Evolutionary conservation across 805 yeast genomes (phyloP).

Genomic region (Metschnikowia anglica): DNA sequence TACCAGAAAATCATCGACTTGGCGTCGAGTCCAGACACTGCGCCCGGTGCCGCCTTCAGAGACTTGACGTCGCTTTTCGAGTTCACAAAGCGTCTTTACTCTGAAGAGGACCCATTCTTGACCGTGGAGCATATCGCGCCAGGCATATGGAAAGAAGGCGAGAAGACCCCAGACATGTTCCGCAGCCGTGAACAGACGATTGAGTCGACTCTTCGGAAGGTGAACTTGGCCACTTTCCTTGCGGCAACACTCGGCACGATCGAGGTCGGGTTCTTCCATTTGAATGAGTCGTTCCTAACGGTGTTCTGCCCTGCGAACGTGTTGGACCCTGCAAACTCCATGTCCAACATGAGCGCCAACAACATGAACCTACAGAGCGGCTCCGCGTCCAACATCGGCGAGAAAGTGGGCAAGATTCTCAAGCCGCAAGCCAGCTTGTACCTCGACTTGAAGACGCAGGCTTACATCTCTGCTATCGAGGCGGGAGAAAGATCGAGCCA

Average conservation of each 20-base stretch:
- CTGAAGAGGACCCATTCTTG: slow-evolving; percentile 69
- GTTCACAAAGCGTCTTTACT: slow-evolving; percentile 68
- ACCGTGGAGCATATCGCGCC: slow-evolving; percentile 69
- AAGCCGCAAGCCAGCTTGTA: slow-evolving; percentile 79
- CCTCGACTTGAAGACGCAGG: slow-evolving; percentile 91
- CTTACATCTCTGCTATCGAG: slow-evolving; percentile 84
- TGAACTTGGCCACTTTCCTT: slow-evolving; percentile 83
- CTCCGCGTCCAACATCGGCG: slow-evolving; percentile 36
- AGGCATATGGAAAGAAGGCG: slow-evolving; percentile 67
- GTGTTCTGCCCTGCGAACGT: slow-evolving; percentile 79
- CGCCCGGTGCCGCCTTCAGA: slow-evolving; percentile 64
- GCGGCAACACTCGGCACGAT: slow-evolving; percentile 83
- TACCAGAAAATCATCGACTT: slow-evolving; percentile 72
- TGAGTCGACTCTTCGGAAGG: slow-evolving; percentile 70
- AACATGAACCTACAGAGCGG: slow-evolving; percentile 37
- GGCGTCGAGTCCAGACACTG: slow-evolving; percentile 62
- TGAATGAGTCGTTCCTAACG: slow-evolving; percentile 81
- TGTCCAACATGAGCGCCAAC: slow-evolving; percentile 34
- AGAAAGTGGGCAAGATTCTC: slow-evolving; percentile 55
- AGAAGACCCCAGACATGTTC: slow-evolving; percentile 55
- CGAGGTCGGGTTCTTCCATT: slow-evolving; percentile 82
- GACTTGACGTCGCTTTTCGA: slow-evolving; percentile 75
- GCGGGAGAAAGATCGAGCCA: slow-evolving; percentile 57
- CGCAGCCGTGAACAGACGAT: slow-evolving; percentile 61
- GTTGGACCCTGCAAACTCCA: slow-evolving; percentile 48